These are phyloP conservation scores for Aspergillus unguis DNA, from an alignment of 2,329 filamentous ascomycete genomes.

Conservation along the genomic window DNA sequence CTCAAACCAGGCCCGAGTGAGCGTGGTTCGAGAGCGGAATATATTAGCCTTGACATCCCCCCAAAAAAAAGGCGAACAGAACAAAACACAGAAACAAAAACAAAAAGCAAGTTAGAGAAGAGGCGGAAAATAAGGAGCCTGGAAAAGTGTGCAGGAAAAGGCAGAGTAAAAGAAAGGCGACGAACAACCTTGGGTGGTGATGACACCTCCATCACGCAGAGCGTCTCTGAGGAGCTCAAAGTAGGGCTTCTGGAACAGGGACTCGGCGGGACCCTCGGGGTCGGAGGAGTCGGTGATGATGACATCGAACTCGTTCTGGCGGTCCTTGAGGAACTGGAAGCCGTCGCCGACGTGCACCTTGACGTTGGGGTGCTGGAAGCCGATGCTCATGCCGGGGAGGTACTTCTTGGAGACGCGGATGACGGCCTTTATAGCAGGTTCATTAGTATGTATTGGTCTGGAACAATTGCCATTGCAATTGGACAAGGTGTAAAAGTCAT, in stretches of 20 bases:
- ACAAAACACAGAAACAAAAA: slow-evolving; percentile 16
- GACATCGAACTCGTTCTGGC: slow-evolving; percentile 96
- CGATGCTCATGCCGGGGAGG: slow-evolving; percentile 88
- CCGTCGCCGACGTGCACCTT: slow-evolving; percentile 92
- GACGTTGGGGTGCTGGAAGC: slow-evolving; percentile 90
- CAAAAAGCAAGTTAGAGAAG: slow-evolving; percentile 8
- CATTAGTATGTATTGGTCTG: not conserved
- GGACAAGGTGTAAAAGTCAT: not conserved
- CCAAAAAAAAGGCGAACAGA: slow-evolving; percentile 6
- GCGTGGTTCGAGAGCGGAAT: slow-evolving; percentile 29
- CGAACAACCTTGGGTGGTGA: slow-evolving; percentile 99
- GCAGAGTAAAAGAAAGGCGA: slow-evolving; percentile 59
- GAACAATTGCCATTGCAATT: not conserved
- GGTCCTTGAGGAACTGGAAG: slow-evolving; percentile 96
- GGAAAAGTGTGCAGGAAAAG: slow-evolving; percentile 7
- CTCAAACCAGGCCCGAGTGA: slow-evolving; percentile 32
- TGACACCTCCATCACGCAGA: slow-evolving; percentile 91
- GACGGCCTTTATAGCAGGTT: slow-evolving; percentile 61
- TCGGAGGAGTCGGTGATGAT: slow-evolving; percentile 99
- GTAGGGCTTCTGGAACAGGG: slow-evolving; percentile 97
- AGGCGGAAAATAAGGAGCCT: slow-evolving; percentile 11
- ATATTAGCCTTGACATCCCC: slow-evolving; percentile 24
- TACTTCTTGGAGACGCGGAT: slow-evolving; percentile 98
- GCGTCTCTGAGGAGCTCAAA: slow-evolving; percentile 90
- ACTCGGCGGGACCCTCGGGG: slow-evolving; percentile 93